Evolutionary conservation across 192 early-diverging fungal genomes (phyloP).

Genomic region (Backusella macrospora): DNA sequence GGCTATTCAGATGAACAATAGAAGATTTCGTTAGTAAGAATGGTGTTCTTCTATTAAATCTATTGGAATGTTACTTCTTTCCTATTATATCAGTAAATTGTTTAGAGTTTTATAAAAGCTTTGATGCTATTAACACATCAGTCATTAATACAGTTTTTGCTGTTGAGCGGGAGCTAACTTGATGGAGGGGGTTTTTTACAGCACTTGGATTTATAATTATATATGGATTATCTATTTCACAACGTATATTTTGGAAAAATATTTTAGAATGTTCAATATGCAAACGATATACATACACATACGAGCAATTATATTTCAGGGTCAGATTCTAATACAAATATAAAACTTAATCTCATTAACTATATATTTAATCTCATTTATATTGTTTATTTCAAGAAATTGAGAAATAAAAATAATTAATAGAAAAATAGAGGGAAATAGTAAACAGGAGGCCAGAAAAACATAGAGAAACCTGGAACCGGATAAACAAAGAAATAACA

Average conservation of each 20-base stretch:
- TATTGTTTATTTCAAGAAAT: too few relatives aligned
- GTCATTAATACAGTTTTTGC: slow-evolving; percentile 64
- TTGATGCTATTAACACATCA: slow-evolving; percentile 58
- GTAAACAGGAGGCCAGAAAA: too few relatives aligned
- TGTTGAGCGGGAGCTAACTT: slow-evolving; percentile 52
- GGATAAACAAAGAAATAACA: too few relatives aligned
- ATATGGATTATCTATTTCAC: not conserved
- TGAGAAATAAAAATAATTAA: too few relatives aligned
- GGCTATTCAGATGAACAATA: slow-evolving; percentile 57
- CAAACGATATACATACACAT: too few relatives aligned
- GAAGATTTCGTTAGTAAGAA: slow-evolving; percentile 52
- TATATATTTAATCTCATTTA: too few relatives aligned
- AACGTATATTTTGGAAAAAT: slow-evolving; percentile 12
- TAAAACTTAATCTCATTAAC: too few relatives aligned
- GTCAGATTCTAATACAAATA: too few relatives aligned
- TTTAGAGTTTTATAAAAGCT: slow-evolving; percentile 62
- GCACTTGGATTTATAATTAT: slow-evolving; percentile 36
- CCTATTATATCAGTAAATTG: slow-evolving; percentile 57
- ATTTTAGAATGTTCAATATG: not conserved
- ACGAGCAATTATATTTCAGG: too few relatives aligned
- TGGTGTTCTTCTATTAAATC: slow-evolving; percentile 56
- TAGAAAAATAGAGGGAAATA: too few relatives aligned
- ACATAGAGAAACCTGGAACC: too few relatives aligned
- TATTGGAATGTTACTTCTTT: slow-evolving; percentile 55
- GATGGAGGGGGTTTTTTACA: slow-evolving; percentile 15